Base-by-base conservation (phyloP, 768 basidiomycete genomes). In the Pleurotus tuber-regium region DNA sequence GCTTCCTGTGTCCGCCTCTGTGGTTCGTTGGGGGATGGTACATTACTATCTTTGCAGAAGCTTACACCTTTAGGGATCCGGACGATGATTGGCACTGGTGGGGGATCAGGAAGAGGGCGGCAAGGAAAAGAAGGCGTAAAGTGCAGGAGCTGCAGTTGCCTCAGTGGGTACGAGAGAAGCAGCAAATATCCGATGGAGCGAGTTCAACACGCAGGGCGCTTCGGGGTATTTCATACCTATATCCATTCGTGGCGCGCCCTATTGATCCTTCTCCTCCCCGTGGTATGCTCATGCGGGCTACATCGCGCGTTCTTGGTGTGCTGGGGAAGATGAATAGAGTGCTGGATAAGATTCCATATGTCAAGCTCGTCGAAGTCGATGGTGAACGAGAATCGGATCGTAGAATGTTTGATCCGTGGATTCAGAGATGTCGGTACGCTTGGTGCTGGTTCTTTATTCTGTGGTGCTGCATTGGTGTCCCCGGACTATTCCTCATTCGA, bases 11-110 rank as follows among this genome's bases (percentile, higher is more conserved):
- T 40, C 87, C 87, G 0, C 79, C 85, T 65, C 76, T 87, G 47
- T 89, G 87, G 87, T 74, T 89, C 39, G 72, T 89, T 11, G 87
- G 87, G 0, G 87, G 87, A 3, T 89, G 87, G 87, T 77, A 86
- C 52, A 69, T 82, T 50, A 77, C 77, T 61, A 71, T 55, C 65
- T 68, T 75, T 74, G n/a, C 69, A 72, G 7, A 66, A 66, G 51
- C 63, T 70, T 36, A 71, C 69, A 24, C 63, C 76, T 52, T 70
- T 67, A 48, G 61, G 58, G 49, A 60, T 53, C 52, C 54, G 62
- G 54, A 63, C 43, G 48, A 56, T 28, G 43, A 56, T 43, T 40
- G 51, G 53, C 50, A 51, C 53, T 48, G 26, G 50, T 57, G 57
- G 54, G 46, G 23, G 25, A 46, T 54, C 39, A 50, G 49, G 31